These are phyloP conservation scores for Flaveria trinervia DNA, from an alignment of 129 eudicot species.

Conservation along the genomic window DNA sequence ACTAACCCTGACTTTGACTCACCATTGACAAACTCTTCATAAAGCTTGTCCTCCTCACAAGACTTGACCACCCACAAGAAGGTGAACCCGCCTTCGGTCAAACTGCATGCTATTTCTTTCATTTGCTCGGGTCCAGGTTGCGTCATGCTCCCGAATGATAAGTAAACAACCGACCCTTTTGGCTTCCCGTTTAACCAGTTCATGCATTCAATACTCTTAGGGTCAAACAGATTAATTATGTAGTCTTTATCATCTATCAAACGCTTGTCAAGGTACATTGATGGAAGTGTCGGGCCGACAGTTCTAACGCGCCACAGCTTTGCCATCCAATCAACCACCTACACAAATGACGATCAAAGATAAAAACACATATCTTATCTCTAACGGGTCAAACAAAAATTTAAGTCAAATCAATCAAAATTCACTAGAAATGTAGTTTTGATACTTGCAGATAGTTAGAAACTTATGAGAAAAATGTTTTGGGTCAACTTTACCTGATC, in stretches of 20 bases:
- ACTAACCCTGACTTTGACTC: slow-evolving; percentile 28
- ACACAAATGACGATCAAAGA: neutral
- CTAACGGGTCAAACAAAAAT: neutral
- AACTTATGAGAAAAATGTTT: too few species aligned
- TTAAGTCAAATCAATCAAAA: too few species aligned
- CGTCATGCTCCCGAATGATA: slow-evolving; percentile 39
- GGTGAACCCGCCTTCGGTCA: slow-evolving; percentile 22
- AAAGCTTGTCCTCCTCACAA: slow-evolving; percentile 17
- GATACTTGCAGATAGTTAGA: too few species aligned
- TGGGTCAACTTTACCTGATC: too few species aligned
- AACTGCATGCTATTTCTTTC: slow-evolving; percentile 29
- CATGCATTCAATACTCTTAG: slow-evolving; percentile 32
- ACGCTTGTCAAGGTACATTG: slow-evolving; percentile 39
- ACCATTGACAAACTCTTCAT: slow-evolving; percentile 10
- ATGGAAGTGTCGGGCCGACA: slow-evolving; percentile 43
- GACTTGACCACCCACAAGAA: slow-evolving; percentile 44
- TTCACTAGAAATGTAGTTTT: too few species aligned
- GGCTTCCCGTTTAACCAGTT: slow-evolving; percentile 42
- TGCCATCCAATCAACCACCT: slow-evolving; percentile 39
- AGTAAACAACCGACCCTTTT: slow-evolving; percentile 33
- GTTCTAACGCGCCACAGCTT: slow-evolving; percentile 42
- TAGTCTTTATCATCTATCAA: slow-evolving; percentile 36
- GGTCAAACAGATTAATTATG: slow-evolving; percentile 17
- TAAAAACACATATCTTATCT: neutral
- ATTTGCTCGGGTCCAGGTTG: slow-evolving; percentile 35